Evolutionary conservation across 345 rosid species (phyloP), one percentile per base, ranked within the genome.

Genomic region (Toxicodendron radicans): DNA sequence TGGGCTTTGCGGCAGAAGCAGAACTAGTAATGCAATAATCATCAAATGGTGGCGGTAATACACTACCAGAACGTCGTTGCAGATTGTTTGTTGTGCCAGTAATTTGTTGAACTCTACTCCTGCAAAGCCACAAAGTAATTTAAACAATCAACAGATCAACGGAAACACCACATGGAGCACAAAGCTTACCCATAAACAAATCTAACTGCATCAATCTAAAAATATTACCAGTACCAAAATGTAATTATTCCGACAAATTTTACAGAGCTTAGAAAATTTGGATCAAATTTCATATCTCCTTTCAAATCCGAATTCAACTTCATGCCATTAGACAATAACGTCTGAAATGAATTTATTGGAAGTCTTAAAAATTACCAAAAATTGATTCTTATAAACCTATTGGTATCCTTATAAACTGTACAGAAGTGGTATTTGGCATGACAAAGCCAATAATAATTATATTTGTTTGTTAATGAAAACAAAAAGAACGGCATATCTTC

Each of bases 91-190:
- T 74, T 57, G 84, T 79, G 72, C 93, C 91, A 32, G 94, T 85
- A 63, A 95, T 87, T 83, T 92, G 91, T 76, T 91, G 97, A 68
- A 92, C 97, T 73, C 93, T 92, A 66, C 85, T 86, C 96, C 93
- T 89, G 64, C 54, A 69, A 82, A 76, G 62, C 27, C 79, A 80
- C 70, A 21, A 80, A 23, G 63, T 35, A 62, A 77, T 59, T 76
- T 73, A 84, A 73, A 79, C 58, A 78, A 74, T 65, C 73, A 27
- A 66, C 43, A 17, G 10, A 76, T 52, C 58, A 78, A 20, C 30
- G 33, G 17, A 54, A 20, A 46, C 20, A 20, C 49, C 20, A 3
- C 27, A 57, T n/a, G 45, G 10, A 66, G 71, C 46, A 61, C 9
- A 23, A 18, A 27, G 57, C 53, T 14, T 14, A 4, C 21, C 69